phyloP scores from a whole-genome alignment of 306 rosid genomes.

The Myrica gale region DNA sequence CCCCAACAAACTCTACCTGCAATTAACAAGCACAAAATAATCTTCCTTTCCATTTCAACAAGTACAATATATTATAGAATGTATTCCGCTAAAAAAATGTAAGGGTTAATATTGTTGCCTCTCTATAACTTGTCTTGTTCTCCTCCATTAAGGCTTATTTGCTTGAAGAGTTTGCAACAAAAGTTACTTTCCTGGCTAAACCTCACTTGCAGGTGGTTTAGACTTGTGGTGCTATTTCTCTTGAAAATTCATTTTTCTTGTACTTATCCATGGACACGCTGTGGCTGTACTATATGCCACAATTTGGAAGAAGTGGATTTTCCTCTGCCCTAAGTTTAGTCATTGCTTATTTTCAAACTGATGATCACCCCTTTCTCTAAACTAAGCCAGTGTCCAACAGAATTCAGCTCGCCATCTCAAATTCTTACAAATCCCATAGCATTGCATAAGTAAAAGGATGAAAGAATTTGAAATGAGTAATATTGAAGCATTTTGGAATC shows the following conservation, averaged over 20 bases:
- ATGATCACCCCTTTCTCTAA: neutral
- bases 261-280: neutral
- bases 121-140: neutral
- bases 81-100: neutral
- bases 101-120: neutral
- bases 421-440: no score
- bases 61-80: neutral
- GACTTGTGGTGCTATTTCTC: neutral
- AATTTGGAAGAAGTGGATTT: neutral
- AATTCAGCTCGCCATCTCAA: no score
- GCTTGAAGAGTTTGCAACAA: neutral
- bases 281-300: neutral
- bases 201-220: neutral
- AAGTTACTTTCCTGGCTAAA: neutral
- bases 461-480: no score
- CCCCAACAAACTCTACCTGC: slow-evolving; percentile 98
- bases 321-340: neutral
- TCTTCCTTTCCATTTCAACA: neutral
- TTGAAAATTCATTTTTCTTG: neutral
- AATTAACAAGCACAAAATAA: neutral
- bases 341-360: neutral
- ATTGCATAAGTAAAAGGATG: no score
- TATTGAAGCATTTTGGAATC: neutral
- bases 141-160: neutral
- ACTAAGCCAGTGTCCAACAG: neutral